These are phyloP conservation scores for Pleurotus eryngii DNA, from an alignment of 768 basidiomycete genomes.

Conservation along the genomic window DNA sequence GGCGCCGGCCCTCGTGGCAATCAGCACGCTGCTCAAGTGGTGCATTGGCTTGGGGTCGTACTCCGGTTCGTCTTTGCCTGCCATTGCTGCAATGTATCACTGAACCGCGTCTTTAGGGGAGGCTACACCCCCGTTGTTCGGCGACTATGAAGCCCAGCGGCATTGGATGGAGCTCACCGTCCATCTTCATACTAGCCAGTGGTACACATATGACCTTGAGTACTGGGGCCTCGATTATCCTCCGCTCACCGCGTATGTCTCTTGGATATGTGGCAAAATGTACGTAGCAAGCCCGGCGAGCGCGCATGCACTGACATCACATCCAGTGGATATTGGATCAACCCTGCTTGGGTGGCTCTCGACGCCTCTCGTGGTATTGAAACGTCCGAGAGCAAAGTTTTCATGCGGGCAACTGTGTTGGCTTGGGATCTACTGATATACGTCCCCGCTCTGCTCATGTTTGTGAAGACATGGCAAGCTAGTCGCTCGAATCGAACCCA, in stretches of 20 bases:
- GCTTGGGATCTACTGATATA: slow-evolving; percentile 69
- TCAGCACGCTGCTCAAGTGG: slow-evolving; percentile 60
- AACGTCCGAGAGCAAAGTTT: slow-evolving; percentile 59
- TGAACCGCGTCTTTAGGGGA: slow-evolving; percentile 42
- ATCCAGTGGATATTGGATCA: slow-evolving; percentile 33
- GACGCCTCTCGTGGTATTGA: slow-evolving; percentile 73
- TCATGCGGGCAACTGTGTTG: slow-evolving; percentile 79
- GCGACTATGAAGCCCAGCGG: slow-evolving; percentile 91
- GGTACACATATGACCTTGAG: slow-evolving; percentile 86
- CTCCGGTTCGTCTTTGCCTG: slow-evolving; percentile 52
- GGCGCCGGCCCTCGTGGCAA: slow-evolving; percentile 50
- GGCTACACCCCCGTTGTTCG: slow-evolving; percentile 76
- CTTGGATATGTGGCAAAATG: slow-evolving; percentile 80
- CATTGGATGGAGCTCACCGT: slow-evolving; percentile 94
- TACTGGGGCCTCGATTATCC: slow-evolving; percentile 98
- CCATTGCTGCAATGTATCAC: not conserved
- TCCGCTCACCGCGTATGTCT: slow-evolving; percentile 86
- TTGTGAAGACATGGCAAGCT: slow-evolving; percentile 61
- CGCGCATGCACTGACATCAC: too few relatives aligned
- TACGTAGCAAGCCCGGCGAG: slow-evolving; percentile 31
- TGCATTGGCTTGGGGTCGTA: slow-evolving; percentile 74
- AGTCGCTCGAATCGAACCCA: slow-evolving; percentile 74
- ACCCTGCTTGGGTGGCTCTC: slow-evolving; percentile 67
- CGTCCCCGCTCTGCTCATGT: slow-evolving; percentile 68
- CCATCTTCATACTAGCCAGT: slow-evolving; percentile 68